Evolutionary conservation across 495 filamentous ascomycete species (phyloP).

Genomic region (Umbilicaria muhlenbergii): DNA sequence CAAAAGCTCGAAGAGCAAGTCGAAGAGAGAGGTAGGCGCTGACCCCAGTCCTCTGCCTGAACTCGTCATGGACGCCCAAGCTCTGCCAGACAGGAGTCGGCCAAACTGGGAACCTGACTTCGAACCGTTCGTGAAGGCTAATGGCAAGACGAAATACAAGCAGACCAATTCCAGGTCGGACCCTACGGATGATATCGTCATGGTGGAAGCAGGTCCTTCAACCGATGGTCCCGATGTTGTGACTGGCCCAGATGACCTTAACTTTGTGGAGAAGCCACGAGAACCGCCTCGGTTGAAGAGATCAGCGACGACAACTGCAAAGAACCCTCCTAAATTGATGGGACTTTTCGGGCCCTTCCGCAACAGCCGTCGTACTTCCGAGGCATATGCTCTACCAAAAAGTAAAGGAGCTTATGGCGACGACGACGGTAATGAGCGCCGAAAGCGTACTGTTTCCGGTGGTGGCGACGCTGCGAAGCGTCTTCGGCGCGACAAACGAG

Average conservation of each 20-base stretch:
- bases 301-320: slow-evolving; percentile 27
- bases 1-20: slow-evolving; percentile 22
- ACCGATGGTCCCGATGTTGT: slow-evolving; percentile 22
- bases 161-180: slow-evolving; percentile 15
- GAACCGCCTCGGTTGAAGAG: slow-evolving; percentile 40
- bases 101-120: slow-evolving; percentile 8
- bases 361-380: slow-evolving; percentile 15
- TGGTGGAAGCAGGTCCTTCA: slow-evolving; percentile 29
- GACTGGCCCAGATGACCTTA: slow-evolving; percentile 45
- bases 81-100: slow-evolving; percentile 7
- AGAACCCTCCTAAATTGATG: slow-evolving; percentile 31
- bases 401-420: slow-evolving; percentile 10
- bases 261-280: slow-evolving; percentile 61
- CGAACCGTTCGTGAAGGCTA: neutral
- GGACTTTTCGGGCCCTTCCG: slow-evolving; percentile 31
- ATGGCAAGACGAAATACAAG: neutral
- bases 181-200: slow-evolving; percentile 27
- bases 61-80: neutral
- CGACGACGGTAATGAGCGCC: slow-evolving; percentile 9
- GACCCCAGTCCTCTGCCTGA: slow-evolving; percentile 10
- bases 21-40: slow-evolving; percentile 20
- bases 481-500: slow-evolving; percentile 26
- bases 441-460: slow-evolving; percentile 12
- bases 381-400: slow-evolving; percentile 7
- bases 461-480: slow-evolving; percentile 27